Evolutionary conservation across 306 rosid species (phyloP), one percentile per base, ranked within the genome.

Genomic region (Ziziphus jujuba): DNA sequence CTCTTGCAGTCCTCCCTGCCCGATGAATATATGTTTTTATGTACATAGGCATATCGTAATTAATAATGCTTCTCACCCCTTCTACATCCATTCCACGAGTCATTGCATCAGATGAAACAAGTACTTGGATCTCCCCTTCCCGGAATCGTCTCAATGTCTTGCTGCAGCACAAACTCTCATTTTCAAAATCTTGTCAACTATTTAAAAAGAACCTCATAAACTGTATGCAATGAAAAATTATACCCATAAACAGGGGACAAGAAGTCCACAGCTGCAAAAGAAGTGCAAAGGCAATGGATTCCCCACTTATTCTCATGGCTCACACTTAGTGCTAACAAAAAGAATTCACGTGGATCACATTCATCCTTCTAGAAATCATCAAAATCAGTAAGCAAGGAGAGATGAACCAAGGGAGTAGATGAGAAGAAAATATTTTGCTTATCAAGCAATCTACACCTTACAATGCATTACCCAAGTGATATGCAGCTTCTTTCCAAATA

Each of bases 21-120:
- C 96, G 87, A 67, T 93, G 98, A 77, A 93, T 84, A 75, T 84
- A 93, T 49, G 97, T 90, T 73, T 93, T 93, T 58, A 86, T 74
- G 84, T 84, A 86, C 64, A 71, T 68, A 35, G 97, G 96, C 90
- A 86, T 74, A 66, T 90, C 95, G 65, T 90, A 93, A 77, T 90
- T 93, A 72, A 93, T 79, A 56, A 93, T 97, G 71, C 81, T 84
- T 82, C 75, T 78, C 75, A 93, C 89, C 64, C 95, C 97, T 82
- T 88, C 91, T 62, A 93, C 95, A 79, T 93, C 97, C 95, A 93
- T 93, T 63, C 97, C 98, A 78, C 96, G 89, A 66, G 98, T 88
- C 97, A 93, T 84, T 45, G 98, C 97, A 88, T 90, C 97, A 54
- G 97, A 90, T 22, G 91, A 88, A 76, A 93, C 85, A 56, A 93